Evolutionary conservation across 306 rosid species (phyloP).

Genomic region (Pueraria montana): DNA sequence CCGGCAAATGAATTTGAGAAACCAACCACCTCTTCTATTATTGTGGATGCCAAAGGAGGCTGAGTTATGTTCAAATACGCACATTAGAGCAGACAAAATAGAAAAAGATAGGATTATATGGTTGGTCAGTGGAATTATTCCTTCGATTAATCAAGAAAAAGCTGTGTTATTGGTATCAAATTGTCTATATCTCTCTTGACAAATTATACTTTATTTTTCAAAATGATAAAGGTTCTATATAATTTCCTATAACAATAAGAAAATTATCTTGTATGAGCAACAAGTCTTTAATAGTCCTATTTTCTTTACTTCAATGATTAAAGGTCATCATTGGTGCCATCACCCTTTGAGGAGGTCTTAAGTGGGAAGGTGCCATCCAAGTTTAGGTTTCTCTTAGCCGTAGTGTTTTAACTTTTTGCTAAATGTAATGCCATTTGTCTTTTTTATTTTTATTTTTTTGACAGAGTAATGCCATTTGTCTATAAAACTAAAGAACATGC

Average conservation of each 20-base stretch:
- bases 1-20: not conserved
- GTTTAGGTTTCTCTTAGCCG: conserved; percentile 32
- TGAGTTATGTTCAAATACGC: not conserved
- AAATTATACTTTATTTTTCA: conserved; percentile 19
- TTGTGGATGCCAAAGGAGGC: conserved; percentile 40
- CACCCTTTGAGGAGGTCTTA: conserved; percentile 38
- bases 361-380: conserved; percentile 32
- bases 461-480: not conserved
- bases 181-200: conserved; percentile 35
- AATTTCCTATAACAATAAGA: conserved; percentile 6
- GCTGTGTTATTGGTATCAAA: conserved; percentile 34
- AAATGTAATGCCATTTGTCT: not conserved
- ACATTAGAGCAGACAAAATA: conserved; percentile 6
- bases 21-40: conserved; percentile 39
- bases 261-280: not conserved
- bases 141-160: conserved; percentile 33
- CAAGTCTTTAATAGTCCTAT: not conserved
- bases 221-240: conserved; percentile 30
- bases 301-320: conserved; percentile 42
- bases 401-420: conserved; percentile 10
- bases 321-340: not conserved
- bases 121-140: conserved; percentile 41
- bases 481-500: not conserved
- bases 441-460: too few species aligned
- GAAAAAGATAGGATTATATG: conserved; percentile 26